These are phyloP conservation scores for Ziziphus jujuba DNA, from an alignment of 306 rosid genomes.

Conservation along the genomic window DNA sequence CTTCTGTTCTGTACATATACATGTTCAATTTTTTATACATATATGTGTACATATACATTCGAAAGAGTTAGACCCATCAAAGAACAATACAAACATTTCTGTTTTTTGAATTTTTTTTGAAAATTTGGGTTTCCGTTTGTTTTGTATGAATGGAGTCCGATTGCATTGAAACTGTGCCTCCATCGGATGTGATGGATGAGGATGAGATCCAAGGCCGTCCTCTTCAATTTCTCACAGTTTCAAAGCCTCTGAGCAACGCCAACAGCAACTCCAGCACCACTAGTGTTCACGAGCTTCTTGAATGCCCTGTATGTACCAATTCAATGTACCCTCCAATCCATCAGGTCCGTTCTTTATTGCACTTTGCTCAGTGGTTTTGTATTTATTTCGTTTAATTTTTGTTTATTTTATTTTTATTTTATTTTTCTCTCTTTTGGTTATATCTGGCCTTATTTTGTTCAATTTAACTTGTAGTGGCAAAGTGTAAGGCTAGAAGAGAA, in stretches of 20 bases:
- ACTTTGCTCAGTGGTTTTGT: constrained; percentile 22
- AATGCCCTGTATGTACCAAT: constrained; percentile 77
- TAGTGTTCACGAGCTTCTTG: constrained; percentile 74
- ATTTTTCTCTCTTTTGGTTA: too few relatives aligned
- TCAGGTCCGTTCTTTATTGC: constrained; percentile 48
- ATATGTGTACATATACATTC: neutral
- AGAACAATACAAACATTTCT: neutral
- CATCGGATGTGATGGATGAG: constrained; percentile 56
- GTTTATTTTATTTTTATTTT: too few relatives aligned
- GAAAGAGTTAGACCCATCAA: constrained; percentile 8
- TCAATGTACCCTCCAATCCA: constrained; percentile 84
- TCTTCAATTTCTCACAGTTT: constrained; percentile 48
- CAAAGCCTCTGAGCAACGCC: constrained; percentile 46
- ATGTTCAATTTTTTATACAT: neutral
- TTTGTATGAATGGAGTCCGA: constrained; percentile 47
- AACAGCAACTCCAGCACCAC: constrained; percentile 42
- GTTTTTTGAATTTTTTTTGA: neutral
- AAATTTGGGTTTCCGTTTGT: constrained; percentile 6
- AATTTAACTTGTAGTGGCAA: too few relatives aligned
- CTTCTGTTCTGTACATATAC: neutral
- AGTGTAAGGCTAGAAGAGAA: neutral
- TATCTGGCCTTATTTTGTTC: neutral
- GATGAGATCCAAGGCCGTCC: constrained; percentile 43
- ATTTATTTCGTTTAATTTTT: neutral
- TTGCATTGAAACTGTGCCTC: constrained; percentile 38